These are phyloP conservation scores for Pholiota conissans DNA, from an alignment of 768 basidiomycete genomes.

Conservation along the genomic window DNA sequence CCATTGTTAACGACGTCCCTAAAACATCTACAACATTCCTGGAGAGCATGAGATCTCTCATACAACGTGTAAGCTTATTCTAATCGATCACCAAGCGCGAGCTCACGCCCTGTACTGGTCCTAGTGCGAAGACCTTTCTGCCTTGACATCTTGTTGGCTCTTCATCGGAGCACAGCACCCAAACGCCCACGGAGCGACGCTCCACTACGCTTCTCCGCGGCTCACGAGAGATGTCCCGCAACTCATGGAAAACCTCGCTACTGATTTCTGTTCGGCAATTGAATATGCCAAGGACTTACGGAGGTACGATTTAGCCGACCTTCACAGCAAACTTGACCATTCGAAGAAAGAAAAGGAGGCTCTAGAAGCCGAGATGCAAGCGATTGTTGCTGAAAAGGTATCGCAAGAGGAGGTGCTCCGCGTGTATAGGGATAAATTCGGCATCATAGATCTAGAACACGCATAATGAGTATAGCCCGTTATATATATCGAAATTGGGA, in stretches of 20 bases:
- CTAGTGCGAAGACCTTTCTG: background rate
- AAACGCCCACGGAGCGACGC: background rate
- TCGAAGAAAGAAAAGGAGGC: background rate
- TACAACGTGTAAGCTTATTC: background rate
- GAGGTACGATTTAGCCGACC: background rate
- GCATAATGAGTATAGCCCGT: no score
- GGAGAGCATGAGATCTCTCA: background rate
- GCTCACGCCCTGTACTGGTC: no score
- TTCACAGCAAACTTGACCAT: background rate
- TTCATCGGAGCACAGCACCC: background rate
- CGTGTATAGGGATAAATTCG: no score
- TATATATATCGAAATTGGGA: no score
- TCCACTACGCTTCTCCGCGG: background rate
- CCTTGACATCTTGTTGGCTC: background rate
- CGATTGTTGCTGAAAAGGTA: background rate
- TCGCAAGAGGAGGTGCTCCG: background rate
- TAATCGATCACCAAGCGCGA: no score
- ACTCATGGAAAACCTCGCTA: background rate
- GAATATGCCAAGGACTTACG: background rate
- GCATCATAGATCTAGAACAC: no score
- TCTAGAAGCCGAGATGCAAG: background rate
- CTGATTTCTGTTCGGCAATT: background rate
- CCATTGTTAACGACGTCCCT: background rate
- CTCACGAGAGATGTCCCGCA: background rate
- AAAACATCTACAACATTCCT: background rate